phyloP scores from a whole-genome alignment of 2,329 filamentous ascomycete genomes.

The Spiromastix sp. region DNA sequence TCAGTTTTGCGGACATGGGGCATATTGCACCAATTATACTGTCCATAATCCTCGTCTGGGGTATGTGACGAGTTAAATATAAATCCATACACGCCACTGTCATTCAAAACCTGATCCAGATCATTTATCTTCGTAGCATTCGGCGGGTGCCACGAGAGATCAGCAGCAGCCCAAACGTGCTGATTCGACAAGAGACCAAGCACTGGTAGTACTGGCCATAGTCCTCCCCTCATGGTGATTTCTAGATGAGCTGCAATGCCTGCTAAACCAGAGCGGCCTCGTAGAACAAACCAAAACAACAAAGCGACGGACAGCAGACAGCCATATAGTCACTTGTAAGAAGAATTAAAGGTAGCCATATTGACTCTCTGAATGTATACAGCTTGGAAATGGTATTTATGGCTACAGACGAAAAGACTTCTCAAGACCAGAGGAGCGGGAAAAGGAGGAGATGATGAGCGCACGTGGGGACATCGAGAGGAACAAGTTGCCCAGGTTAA shows the following conservation, averaged over 20 bases:
- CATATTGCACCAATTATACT: slow-evolving; percentile 82
- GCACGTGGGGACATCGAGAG: no score
- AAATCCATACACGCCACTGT: slow-evolving; percentile 59
- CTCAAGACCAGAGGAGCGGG: no score
- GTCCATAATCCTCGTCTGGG: slow-evolving; percentile 47
- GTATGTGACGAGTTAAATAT: slow-evolving; percentile 58
- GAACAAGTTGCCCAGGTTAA: no score
- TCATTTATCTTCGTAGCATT: slow-evolving; percentile 49
- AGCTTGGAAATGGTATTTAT: no score
- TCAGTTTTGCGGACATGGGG: slow-evolving; percentile 62
- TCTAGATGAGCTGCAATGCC: no score
- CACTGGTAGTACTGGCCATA: slow-evolving; percentile 10
- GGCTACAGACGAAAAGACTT: no score
- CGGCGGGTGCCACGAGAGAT: slow-evolving; percentile 50
- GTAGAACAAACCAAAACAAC: neutral
- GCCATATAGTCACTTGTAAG: slow-evolving; percentile 2
- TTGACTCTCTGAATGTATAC: no score
- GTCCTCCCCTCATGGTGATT: no score
- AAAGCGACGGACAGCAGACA: neutral
- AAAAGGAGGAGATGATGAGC: no score
- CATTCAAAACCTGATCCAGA: slow-evolving; percentile 46
- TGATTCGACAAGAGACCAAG: slow-evolving; percentile 6
- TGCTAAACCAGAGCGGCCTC: no score
- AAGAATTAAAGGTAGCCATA: neutral
- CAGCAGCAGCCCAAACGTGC: slow-evolving; percentile 17